A percentile compares a stretch with the other conserved stretches of the same genome.
Evolutionary conservation across 805 yeast species (phyloP).

Genomic region (Cyberlindnera japonica): DNA sequence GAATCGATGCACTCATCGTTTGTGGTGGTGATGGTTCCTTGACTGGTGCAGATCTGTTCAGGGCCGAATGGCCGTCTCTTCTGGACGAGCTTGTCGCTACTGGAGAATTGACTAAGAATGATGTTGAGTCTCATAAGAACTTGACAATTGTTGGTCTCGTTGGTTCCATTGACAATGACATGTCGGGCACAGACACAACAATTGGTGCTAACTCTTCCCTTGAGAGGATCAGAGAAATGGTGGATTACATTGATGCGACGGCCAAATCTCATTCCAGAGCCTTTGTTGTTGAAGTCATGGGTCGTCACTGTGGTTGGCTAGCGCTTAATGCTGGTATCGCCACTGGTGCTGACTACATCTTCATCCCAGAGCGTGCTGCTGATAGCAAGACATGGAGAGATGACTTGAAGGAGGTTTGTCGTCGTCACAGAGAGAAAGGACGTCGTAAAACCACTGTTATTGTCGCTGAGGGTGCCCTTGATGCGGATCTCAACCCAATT

Average conservation of each 20-base stretch:
- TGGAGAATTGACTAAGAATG: slow-evolving; percentile 53
- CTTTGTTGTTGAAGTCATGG: slow-evolving; percentile 98
- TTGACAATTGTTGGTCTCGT: slow-evolving; percentile 91
- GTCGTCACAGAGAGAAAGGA: slow-evolving; percentile 77
- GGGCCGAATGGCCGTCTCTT: slow-evolving; percentile 92
- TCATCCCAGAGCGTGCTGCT: slow-evolving; percentile 94
- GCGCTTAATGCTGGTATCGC: slow-evolving; percentile 97
- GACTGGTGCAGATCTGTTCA: slow-evolving; percentile 94
- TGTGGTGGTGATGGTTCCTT: slow-evolving; percentile 99
- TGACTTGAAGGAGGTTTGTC: slow-evolving; percentile 52
- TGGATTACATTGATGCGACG: slow-evolving; percentile 96
- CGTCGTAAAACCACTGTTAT: slow-evolving; percentile 93
- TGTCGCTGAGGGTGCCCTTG: slow-evolving; percentile 98
- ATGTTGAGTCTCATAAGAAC: slow-evolving; percentile 58
- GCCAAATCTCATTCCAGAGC: slow-evolving; percentile 97
- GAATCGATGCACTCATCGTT: slow-evolving; percentile 92
- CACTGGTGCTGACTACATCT: slow-evolving; percentile 90
- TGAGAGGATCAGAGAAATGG: slow-evolving; percentile 88
- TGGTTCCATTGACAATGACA: slow-evolving; percentile 97
- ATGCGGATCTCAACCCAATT: slow-evolving; percentile 74
- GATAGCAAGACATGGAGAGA: slow-evolving; percentile 70
- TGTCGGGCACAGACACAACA: slow-evolving; percentile 95
- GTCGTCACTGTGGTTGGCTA: slow-evolving; percentile 99
- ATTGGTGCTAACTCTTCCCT: slow-evolving; percentile 95
- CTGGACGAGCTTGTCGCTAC: slow-evolving; percentile 63